Conservation (phyloP, 805 yeast species). For the Myxozyma monticola region DNA sequence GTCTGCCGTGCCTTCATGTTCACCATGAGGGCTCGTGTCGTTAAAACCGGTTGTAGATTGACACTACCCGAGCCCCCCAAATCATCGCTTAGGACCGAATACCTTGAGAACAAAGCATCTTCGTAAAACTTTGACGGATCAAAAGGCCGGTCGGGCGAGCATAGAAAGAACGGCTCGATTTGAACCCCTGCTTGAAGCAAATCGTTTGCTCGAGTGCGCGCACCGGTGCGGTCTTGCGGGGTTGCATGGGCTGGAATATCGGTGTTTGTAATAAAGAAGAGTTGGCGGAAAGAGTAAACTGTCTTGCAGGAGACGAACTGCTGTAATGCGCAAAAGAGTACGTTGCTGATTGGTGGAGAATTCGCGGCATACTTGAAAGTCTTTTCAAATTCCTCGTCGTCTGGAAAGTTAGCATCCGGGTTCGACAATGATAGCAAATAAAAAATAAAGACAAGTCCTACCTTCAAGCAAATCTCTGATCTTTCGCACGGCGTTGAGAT, state of each 20-base stretch:
- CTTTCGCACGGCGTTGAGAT: constrained; percentile 22
- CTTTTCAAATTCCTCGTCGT: constrained; percentile 32
- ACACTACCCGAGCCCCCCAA: neutral
- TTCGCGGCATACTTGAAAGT: constrained; percentile 30
- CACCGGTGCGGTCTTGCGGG: constrained; percentile 43
- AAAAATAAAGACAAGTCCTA: constrained; percentile 3
- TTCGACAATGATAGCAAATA: neutral
- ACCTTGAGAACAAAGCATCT: constrained; percentile 38
- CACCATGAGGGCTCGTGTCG: constrained; percentile 26
- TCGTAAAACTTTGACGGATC: constrained; percentile 52
- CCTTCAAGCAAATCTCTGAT: constrained; percentile 28
- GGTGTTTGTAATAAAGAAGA: constrained; percentile 73
- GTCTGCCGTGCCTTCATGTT: constrained; percentile 60
- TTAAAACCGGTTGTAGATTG: constrained; percentile 29
- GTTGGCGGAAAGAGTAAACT: constrained; percentile 55
- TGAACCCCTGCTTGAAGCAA: constrained; percentile 54
- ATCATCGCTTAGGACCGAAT: neutral
- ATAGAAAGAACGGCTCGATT: constrained; percentile 65
- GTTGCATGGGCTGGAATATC: constrained; percentile 61
- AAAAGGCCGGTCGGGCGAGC: constrained; percentile 42
- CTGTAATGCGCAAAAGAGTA: constrained; percentile 55
- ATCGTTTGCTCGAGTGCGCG: constrained; percentile 62
- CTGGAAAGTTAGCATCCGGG: neutral
- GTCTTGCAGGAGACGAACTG: constrained; percentile 49
- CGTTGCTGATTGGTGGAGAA: constrained; percentile 42